Evolutionary conservation across 768 basidiomycete species (phyloP).

Genomic region (Boletus rubropictus): DNA sequence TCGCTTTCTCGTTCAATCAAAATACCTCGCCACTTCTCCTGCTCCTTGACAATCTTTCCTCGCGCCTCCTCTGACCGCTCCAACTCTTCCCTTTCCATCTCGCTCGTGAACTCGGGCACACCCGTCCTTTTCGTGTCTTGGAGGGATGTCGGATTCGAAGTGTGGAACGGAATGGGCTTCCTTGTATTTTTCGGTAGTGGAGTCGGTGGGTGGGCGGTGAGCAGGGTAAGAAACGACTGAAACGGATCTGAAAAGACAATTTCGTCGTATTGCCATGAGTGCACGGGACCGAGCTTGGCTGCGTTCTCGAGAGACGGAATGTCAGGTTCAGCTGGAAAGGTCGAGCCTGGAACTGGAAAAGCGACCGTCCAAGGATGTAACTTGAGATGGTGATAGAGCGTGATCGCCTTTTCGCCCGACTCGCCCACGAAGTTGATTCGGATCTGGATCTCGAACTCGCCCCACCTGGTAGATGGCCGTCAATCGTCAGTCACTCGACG

Average conservation of each 20-base stretch:
- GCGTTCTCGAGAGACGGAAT: constrained; percentile 64
- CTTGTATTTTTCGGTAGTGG: constrained; percentile 58
- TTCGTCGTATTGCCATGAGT: constrained; percentile 99
- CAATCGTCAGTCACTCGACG: not conserved
- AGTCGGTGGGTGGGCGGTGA: constrained; percentile 80
- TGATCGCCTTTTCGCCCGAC: constrained; percentile 84
- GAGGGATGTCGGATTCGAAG: constrained; percentile 51
- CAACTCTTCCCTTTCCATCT: constrained; percentile 85
- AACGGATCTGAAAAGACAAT: constrained; percentile 94
- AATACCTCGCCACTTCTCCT: constrained; percentile 61
- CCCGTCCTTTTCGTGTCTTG: constrained; percentile 60
- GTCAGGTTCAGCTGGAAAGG: constrained; percentile 46
- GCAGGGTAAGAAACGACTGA: constrained; percentile 73
- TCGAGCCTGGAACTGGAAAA: constrained; percentile 12
- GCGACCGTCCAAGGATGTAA: constrained; percentile 80
- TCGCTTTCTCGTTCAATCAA: constrained; percentile 83
- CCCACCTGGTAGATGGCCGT: constrained; percentile 57
- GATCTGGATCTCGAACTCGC: constrained; percentile 96
- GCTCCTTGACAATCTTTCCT: constrained; percentile 65
- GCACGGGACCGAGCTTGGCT: constrained; percentile 69
- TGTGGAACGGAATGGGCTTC: constrained; percentile 67
- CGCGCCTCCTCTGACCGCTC: constrained; percentile 74
- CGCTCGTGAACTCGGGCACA: constrained; percentile 75
- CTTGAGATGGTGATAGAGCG: constrained; percentile 89
- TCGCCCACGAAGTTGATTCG: constrained; percentile 85